Conservation (phyloP, 257 asterid species). For the Coffea eugenioides region DNA sequence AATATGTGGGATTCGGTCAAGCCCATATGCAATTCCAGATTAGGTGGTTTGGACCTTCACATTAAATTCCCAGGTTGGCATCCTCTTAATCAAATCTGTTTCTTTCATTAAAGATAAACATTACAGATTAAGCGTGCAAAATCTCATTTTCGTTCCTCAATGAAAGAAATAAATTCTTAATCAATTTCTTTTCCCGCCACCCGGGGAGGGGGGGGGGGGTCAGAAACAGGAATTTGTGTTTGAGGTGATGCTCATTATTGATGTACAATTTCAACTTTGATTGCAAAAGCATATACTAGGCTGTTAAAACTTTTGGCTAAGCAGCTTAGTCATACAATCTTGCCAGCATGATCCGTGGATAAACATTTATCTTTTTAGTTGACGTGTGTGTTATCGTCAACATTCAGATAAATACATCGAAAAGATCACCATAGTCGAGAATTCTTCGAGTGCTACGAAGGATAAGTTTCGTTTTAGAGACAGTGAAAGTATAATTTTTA, state of each 20-base stretch:
- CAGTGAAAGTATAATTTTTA: background rate
- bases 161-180: background rate
- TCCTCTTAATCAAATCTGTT: background rate
- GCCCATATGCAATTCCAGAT: conserved; percentile 5
- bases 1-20: background rate
- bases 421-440: background rate
- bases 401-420: background rate
- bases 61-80: conserved; percentile 13
- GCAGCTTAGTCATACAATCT: background rate
- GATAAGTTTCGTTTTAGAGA: background rate
- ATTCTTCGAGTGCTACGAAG: background rate
- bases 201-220: background rate
- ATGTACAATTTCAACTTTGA: background rate
- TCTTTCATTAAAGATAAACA: background rate
- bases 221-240: background rate
- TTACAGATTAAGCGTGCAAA: background rate
- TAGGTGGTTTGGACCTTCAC: conserved; percentile 6
- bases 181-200: background rate
- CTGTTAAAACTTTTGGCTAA: background rate
- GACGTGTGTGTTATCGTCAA: background rate
- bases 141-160: background rate
- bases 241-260: background rate
- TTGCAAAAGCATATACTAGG: background rate
- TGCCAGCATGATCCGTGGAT: background rate
- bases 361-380: background rate